Base-by-base conservation (phyloP, 345 rosid species). In the Eucalyptus virginea region DNA sequence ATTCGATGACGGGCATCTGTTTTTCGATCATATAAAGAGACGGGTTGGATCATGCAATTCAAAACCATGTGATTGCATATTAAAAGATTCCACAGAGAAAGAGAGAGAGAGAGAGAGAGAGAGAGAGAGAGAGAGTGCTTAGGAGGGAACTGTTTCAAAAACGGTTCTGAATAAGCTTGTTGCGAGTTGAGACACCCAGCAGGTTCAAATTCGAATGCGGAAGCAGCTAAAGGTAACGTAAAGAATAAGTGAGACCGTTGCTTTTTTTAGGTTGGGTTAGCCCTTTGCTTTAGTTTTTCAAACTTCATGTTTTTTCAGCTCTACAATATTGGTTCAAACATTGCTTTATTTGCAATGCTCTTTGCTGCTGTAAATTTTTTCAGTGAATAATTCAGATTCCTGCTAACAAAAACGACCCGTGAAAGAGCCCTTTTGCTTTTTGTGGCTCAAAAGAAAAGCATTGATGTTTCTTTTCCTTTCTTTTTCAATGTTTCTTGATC, bases 121-220 rank as follows among this genome's bases (percentile, higher is more conserved):
- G 81, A 87, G 81, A 47, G 81, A 87, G 90, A 86, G 83, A 42
- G 81, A 80, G 90, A 37, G 81, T 51, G 89, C 56, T 77, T 80
- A 37, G 93, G 94, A 93, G 93, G 95, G 94, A 92, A 91, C 92
- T 80, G 91, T 89, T 92, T 94, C 92, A 88, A 92, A 93, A 89
- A 88, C 50, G 88, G 80, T 10, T 48, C 56, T 87, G 77, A 77
- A 51, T 58, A 83, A 89, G 67, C 88, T 54, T 40, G 85, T 77
- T 60, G 88, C 40, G 67, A 52, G 62, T 87, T 77, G 47, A 11
- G 85, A 77, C 47, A 49, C 86, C 90, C 88, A 88, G 89, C 90
- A 87, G 77, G 56, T 94, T 93, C 93, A 87, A 94, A 91, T 94
- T 94, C 95, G 92, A 96, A 91, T 81, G 87, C 67, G 30, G 83